These are phyloP conservation scores for Ophiostoma perfectum DNA, from an alignment of 2,329 filamentous ascomycete species.

Conservation along the genomic window DNA sequence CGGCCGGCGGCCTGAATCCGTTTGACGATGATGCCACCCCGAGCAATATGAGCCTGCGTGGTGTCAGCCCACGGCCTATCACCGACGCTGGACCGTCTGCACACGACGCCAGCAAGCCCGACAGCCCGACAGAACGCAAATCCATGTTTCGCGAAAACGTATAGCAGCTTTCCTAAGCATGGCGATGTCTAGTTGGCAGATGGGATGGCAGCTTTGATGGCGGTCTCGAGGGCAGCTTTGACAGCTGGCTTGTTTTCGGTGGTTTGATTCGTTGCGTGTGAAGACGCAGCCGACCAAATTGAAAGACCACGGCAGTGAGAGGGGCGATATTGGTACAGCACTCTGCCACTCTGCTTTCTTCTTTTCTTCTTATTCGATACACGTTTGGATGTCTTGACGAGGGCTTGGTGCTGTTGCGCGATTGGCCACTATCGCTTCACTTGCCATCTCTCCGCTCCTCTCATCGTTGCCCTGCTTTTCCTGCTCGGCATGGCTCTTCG, in stretches of 20 bases:
- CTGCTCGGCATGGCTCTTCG: not conserved
- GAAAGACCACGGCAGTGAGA: too few relatives aligned
- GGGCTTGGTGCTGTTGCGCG: too few relatives aligned
- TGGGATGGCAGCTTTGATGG: not conserved
- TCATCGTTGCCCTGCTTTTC: not conserved
- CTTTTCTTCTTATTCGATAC: too few relatives aligned
- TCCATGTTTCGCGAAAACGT: slow-evolving; percentile 68
- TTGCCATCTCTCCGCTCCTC: too few relatives aligned
- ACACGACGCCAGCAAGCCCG: slow-evolving; percentile 38
- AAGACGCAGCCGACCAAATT: too few relatives aligned
- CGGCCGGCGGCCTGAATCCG: slow-evolving; percentile 46
- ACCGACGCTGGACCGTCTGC: slow-evolving; percentile 35
- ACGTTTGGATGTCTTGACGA: too few relatives aligned
- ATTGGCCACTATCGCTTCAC: too few relatives aligned
- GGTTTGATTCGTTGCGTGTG: not conserved
- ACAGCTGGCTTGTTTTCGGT: not conserved
- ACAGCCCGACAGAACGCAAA: slow-evolving; percentile 61
- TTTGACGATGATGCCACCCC: slow-evolving; percentile 60
- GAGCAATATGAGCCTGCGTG: slow-evolving; percentile 58
- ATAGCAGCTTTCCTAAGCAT: slow-evolving; percentile 33
- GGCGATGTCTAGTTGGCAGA: not conserved
- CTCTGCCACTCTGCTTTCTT: too few relatives aligned
- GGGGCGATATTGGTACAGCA: too few relatives aligned
- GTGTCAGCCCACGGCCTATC: slow-evolving; percentile 72
- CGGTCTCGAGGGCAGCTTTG: not conserved